A percentile compares a stretch with the other conserved stretches of the same genome.
Evolutionary conservation across 345 rosid genomes (phyloP).

Genomic region (Trapa bicornis): DNA sequence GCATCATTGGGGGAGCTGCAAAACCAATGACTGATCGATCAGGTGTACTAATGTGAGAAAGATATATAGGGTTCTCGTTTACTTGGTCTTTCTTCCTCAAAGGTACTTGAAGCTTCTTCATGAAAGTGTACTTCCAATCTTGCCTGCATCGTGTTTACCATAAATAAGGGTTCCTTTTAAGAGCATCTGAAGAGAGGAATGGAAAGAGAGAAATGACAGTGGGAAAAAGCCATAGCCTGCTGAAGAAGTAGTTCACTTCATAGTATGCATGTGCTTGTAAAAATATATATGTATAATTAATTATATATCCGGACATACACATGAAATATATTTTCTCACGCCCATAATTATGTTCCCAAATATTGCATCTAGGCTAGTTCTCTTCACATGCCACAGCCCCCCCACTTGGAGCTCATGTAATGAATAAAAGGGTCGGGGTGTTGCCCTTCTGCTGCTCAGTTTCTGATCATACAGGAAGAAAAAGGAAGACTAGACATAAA

Average conservation of each 20-base stretch:
- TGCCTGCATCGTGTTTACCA: not conserved
- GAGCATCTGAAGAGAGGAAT: not conserved
- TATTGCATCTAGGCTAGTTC: not conserved
- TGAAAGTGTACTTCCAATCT: conserved; percentile 1
- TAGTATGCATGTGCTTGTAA: not conserved
- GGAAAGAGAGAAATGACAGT: not conserved
- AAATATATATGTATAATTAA: not conserved
- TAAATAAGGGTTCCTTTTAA: not conserved
- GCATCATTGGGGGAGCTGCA: no score
- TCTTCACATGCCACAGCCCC: not conserved
- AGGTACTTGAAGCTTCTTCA: not conserved
- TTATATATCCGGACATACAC: not conserved
- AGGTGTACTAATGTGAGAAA: not conserved
- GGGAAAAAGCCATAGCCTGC: not conserved
- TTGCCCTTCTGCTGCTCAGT: not conserved
- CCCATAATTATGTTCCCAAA: not conserved
- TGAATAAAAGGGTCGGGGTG: not conserved
- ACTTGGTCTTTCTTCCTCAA: not conserved
- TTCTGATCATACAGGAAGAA: not conserved
- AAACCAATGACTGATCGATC: no score
- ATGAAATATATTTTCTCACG: not conserved
- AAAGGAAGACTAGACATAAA: not conserved
- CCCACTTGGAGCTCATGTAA: not conserved
- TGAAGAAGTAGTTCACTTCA: not conserved
- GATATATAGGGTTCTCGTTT: not conserved